Evolutionary conservation across 106 monocot genomes (phyloP), one percentile per base, ranked within the genome.

Genomic region (Agapanthus africanus): DNA sequence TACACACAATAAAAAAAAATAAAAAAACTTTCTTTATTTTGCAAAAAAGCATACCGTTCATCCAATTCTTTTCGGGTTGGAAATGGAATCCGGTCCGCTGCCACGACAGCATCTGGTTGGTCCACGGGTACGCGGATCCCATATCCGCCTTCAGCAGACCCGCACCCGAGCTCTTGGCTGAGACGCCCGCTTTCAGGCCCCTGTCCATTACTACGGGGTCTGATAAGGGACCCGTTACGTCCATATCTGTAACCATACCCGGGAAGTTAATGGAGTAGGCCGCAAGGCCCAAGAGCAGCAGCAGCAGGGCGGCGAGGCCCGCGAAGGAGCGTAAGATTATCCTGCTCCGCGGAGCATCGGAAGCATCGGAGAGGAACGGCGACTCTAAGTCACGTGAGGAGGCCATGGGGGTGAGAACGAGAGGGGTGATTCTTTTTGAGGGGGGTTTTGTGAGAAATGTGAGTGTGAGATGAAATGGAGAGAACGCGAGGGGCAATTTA

Each of bases 11-110:
- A 8, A 23, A n/a, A 49, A 18, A 28, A 13, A 77, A 65, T 21
- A 65, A 27, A 1, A 37, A 10, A 44, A 33, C 61, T 11, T 54
- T 51, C 15, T 54, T 54, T 54, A n/a, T n/a, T n/a, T n/a, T n/a
- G n/a, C n/a, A n/a, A n/a, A n/a, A n/a, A 16, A 37, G 0, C 0
- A 7, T 14, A 83, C 83, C 83, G 63, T 84, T 84, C 79, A 84
- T 79, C 79, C 83, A 84, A 63, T 84, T 83, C 52, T 74, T 75
- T 11, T 41, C 44, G 49, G 79, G 83, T 44, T 79, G 79, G 72
- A 79, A 84, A 47, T 79, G 79, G 75, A 79, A 84, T 7, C 67
- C 76, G 6, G 79, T 84, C 47, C 83, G 61, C 59, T 84, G 83
- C 83, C 83, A 84, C 34, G 49, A 42, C 30, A 79, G 76, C 83